phyloP scores from a whole-genome alignment of 768 basidiomycete species.

The Leccinum variicolor region DNA sequence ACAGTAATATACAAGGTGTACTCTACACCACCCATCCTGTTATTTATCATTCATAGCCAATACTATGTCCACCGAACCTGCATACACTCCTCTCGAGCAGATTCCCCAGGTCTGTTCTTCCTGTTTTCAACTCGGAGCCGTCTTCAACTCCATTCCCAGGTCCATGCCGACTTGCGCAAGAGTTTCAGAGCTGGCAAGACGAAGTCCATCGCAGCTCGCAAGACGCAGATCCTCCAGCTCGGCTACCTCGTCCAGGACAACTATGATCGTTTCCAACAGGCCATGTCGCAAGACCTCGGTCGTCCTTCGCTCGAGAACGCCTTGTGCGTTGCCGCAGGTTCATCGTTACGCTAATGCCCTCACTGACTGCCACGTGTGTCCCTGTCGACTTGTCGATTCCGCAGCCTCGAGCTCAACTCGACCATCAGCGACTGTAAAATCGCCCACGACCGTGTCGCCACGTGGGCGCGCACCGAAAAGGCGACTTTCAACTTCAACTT shows the following conservation, averaged over 20 bases:
- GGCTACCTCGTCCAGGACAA: constrained; percentile 77
- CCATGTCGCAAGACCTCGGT: constrained; percentile 61
- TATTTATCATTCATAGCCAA: no score
- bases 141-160: constrained; percentile 34
- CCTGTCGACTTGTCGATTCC: background rate
- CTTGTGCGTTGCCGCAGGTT: constrained; percentile 36
- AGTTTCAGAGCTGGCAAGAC: constrained; percentile 66
- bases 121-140: background rate
- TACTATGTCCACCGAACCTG: constrained; percentile 32
- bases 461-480: constrained; percentile 68
- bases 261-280: constrained; percentile 50
- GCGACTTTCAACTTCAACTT: constrained; percentile 56
- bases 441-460: constrained; percentile 62
- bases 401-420: constrained; percentile 59
- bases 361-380: background rate
- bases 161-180: constrained; percentile 50
- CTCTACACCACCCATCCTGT: no score
- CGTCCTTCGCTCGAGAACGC: constrained; percentile 57
- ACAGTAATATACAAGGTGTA: background rate
- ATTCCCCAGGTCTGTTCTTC: constrained; percentile 43
- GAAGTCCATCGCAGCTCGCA: constrained; percentile 63
- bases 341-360: background rate
- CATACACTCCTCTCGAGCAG: constrained; percentile 51
- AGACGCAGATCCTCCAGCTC: constrained; percentile 51
- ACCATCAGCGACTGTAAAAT: constrained; percentile 52